phyloP scores from a whole-genome alignment of 768 basidiomycete species.

The Suillus brevipes region DNA sequence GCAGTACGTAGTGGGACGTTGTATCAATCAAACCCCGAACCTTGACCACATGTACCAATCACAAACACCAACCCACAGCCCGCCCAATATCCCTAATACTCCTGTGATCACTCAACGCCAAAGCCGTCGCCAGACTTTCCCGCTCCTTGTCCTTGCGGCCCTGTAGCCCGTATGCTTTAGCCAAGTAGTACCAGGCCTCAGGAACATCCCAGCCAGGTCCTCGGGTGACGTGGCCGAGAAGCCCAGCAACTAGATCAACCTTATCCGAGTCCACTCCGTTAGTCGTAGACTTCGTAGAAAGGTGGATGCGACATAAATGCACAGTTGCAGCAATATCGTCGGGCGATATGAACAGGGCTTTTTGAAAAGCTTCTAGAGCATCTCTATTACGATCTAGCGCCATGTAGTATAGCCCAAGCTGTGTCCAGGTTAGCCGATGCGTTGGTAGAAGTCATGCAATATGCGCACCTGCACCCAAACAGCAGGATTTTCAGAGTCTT shows the following conservation, averaged over 20 bases:
- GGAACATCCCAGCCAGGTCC: constrained; percentile 88
- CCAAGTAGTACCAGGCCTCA: constrained; percentile 94
- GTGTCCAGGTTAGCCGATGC: constrained; percentile 4
- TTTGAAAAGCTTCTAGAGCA: constrained; percentile 78
- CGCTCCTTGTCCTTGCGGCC: constrained; percentile 68
- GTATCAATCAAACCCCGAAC: not conserved
- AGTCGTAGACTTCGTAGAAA: constrained; percentile 34
- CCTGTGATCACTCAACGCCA: constrained; percentile 60
- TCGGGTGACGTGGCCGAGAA: constrained; percentile 74
- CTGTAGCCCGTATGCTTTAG: constrained; percentile 76
- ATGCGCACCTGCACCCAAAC: constrained; percentile 91
- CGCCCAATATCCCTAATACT: constrained; percentile 62
- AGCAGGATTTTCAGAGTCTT: constrained; percentile 80
- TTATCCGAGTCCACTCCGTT: constrained; percentile 37
- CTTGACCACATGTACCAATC: constrained; percentile 13
- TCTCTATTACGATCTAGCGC: constrained; percentile 56
- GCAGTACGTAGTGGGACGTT: not conserved
- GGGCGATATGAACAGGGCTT: constrained; percentile 85
- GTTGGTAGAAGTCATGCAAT: not conserved
- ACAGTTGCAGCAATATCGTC: constrained; percentile 78
- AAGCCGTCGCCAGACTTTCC: constrained; percentile 72
- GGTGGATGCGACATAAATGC: constrained; percentile 75
- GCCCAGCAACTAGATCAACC: constrained; percentile 79
- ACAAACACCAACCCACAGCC: constrained; percentile 72
- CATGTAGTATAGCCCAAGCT: constrained; percentile 77